phyloP scores from a whole-genome alignment of 2,329 filamentous ascomycete species.

The Aspergillus clavatus region DNA sequence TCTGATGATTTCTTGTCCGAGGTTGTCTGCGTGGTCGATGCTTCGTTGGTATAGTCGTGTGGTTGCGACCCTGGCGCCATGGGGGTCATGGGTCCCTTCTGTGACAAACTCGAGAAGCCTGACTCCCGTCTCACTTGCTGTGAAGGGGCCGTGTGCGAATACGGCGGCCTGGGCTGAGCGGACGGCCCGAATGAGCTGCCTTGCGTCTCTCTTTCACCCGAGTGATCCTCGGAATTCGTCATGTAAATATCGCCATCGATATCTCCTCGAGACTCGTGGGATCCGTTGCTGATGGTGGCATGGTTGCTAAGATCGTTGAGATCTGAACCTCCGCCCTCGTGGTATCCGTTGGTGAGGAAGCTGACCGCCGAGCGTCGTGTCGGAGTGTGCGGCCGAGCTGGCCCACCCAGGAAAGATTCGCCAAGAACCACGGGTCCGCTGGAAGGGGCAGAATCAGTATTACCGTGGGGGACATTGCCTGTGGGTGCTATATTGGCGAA shows the following conservation, averaged over 20 bases:
- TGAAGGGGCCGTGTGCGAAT: slow-evolving; percentile 44
- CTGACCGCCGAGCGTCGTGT: slow-evolving; percentile 47
- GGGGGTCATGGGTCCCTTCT: slow-evolving; percentile 52
- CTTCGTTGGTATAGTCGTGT: slow-evolving; percentile 71
- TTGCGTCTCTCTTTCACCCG: slow-evolving; percentile 40
- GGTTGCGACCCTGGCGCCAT: slow-evolving; percentile 55
- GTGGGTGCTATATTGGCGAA: slow-evolving; percentile 44
- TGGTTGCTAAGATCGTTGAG: slow-evolving; percentile 32
- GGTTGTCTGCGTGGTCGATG: slow-evolving; percentile 80
- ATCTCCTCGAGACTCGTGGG: slow-evolving; percentile 40
- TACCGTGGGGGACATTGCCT: slow-evolving; percentile 48
- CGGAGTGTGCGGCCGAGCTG: slow-evolving; percentile 51
- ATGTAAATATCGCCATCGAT: slow-evolving; percentile 58
- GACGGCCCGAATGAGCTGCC: slow-evolving; percentile 48
- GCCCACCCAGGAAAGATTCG: slow-evolving; percentile 57
- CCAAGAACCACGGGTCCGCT: slow-evolving; percentile 57
- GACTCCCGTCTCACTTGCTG: slow-evolving; percentile 43
- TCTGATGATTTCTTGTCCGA: slow-evolving; percentile 77
- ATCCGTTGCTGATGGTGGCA: slow-evolving; percentile 53
- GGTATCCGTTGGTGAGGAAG: slow-evolving; percentile 56
- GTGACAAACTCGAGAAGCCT: slow-evolving; percentile 45
- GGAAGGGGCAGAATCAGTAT: slow-evolving; percentile 48
- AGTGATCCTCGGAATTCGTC: slow-evolving; percentile 47
- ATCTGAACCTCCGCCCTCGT: slow-evolving; percentile 39
- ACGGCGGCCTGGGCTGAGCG: slow-evolving; percentile 44